Evolutionary conservation across 768 basidiomycete species (phyloP), one percentile per base, ranked within the genome.

Genomic region (Mrakia blollopis): DNA sequence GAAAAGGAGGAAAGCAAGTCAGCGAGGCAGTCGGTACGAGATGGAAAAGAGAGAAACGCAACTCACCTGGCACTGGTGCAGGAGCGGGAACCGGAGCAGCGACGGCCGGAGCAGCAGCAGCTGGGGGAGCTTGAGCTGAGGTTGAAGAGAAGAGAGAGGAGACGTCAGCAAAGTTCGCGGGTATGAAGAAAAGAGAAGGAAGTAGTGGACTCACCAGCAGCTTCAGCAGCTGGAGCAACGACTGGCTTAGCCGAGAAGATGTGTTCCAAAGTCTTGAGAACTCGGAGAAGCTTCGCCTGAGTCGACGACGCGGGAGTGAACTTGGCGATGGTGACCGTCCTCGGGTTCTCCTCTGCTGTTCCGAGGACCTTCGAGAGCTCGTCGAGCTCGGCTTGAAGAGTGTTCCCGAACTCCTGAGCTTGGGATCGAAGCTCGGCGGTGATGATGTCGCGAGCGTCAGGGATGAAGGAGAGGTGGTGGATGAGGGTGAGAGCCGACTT

Each of bases 241-340:
- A 52, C 74, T 2, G 91, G 90, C 83, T 92, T 78, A 14, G 76
- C n/a, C 11, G 82, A 78, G 75, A 82, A 94, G 89, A 97, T 95
- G 83, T 95, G 96, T 82, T 98, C 97, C 81, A 99, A 91, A 14
- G 96, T 97, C 85, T 98, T 99, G 79, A 99, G 86, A 21, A 99
- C 91, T 18, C 97, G 88, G 10, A 99, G 87, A 7, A 99, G 88
- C 84, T 97, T 97, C n/a, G 97, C 94, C 85, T 99, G 97, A 61
- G 90, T 89, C 0, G 95, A 95, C 0, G 95, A 95, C 2, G 95
- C 90, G 0, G 94, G 89, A 0, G 96, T 96, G 85, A 99, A 98
- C 80, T 91, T 93, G 63, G 91, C 88, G 10, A 96, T 90, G 9
- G 92, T 89, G 5, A 90, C 87, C 11, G 79, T 70, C 16, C 80